Evolutionary conservation across 2,329 filamentous ascomycete species (phyloP).

Genomic region (Alternaria sp.): DNA sequence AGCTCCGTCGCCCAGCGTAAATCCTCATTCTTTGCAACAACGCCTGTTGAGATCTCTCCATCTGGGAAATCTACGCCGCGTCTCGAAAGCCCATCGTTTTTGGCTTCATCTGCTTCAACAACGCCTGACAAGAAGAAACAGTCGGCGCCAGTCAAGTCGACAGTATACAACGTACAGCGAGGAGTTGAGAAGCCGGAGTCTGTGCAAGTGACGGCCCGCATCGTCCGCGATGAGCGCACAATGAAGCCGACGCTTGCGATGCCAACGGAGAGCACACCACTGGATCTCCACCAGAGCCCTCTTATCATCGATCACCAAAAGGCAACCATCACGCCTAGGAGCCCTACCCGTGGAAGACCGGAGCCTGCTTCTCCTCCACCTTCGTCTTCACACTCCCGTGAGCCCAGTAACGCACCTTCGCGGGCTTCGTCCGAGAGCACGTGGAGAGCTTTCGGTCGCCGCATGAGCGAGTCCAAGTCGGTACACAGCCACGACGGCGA

Average conservation of each 20-base stretch:
- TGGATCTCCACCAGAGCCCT: conserved; percentile 62
- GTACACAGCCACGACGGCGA: conserved; percentile 43
- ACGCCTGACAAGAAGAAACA: conserved; percentile 37
- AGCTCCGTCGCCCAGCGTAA: conserved; percentile 47
- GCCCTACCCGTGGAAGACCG: conserved; percentile 35
- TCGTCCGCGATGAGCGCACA: conserved; percentile 68
- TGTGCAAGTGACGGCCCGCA: conserved; percentile 86
- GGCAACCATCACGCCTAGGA: conserved; percentile 30
- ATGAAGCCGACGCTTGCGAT: conserved; percentile 41
- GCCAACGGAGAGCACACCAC: conserved; percentile 59
- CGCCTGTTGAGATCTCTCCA: conserved; percentile 40
- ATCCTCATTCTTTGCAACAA: conserved; percentile 47
- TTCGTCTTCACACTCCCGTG: conserved; percentile 41
- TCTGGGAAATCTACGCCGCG: conserved; percentile 34
- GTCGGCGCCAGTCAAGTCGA: conserved; percentile 29
- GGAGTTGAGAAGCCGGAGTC: conserved; percentile 66
- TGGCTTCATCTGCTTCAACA: conserved; percentile 34
- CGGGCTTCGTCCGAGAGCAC: conserved; percentile 50
- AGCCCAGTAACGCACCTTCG: conserved; percentile 38
- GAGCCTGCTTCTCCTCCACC: conserved; percentile 42
- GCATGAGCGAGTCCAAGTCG: conserved; percentile 46
- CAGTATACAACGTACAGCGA: conserved; percentile 52
- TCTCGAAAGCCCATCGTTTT: conserved; percentile 38
- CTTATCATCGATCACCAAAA: conserved; percentile 70
- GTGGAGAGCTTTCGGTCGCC: conserved; percentile 47